phyloP scores from a whole-genome alignment of 352 stramenopile genomes.

The Sclerospora graminicola region DNA sequence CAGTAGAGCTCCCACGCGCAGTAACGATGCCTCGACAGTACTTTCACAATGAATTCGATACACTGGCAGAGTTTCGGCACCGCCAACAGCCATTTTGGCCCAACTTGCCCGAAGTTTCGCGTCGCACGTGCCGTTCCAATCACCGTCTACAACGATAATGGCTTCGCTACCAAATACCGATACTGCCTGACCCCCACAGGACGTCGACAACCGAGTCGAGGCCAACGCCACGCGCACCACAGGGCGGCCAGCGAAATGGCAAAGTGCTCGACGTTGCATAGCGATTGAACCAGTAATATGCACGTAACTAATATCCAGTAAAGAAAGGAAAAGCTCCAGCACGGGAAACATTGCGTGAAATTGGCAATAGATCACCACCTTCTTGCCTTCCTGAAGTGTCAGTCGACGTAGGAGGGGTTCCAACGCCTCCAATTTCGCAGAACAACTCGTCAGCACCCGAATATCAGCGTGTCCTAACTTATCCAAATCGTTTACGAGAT shows the following conservation, averaged over 20 bases:
- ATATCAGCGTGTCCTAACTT: constrained; percentile 68
- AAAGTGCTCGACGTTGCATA: constrained; percentile 52
- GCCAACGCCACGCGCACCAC: constrained; percentile 59
- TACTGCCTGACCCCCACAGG: constrained; percentile 30
- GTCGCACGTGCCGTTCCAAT: constrained; percentile 73
- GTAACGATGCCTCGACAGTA: constrained; percentile 61
- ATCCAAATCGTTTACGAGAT: constrained; percentile 64
- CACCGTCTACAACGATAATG: constrained; percentile 74
- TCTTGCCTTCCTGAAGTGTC: constrained; percentile 42
- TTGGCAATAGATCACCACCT: constrained; percentile 75
- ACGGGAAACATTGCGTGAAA: constrained; percentile 61
- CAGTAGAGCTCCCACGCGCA: constrained; percentile 60
- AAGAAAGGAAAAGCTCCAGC: constrained; percentile 55
- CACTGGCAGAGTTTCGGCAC: constrained; percentile 40
- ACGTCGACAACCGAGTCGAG: constrained; percentile 45
- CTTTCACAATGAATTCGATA: constrained; percentile 76
- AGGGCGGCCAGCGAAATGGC: constrained; percentile 54
- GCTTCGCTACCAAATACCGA: constrained; percentile 64
- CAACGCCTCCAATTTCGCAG: constrained; percentile 51
- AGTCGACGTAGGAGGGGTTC: constrained; percentile 44
- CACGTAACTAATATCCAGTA: constrained; percentile 57
- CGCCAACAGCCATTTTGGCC: constrained; percentile 48
- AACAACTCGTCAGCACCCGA: constrained; percentile 40
- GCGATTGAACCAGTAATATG: constrained; percentile 37
- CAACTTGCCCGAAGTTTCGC: constrained; percentile 73